phyloP scores from a whole-genome alignment of 495 filamentous ascomycete genomes.

The Penicillium waksmanii region DNA sequence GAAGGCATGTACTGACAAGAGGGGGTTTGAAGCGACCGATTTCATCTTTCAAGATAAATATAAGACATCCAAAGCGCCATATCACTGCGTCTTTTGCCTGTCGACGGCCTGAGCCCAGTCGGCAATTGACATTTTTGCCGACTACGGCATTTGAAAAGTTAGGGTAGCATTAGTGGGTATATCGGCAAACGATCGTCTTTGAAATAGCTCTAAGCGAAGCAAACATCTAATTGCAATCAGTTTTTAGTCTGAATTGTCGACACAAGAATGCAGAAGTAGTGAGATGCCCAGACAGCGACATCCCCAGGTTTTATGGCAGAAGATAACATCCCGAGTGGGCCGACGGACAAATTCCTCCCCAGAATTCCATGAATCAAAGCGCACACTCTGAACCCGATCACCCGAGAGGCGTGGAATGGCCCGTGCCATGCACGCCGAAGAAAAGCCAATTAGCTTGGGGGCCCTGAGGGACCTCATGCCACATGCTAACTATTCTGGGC shows the following conservation, averaged over 20 bases:
- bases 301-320: conserved; percentile 4
- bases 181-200: background rate
- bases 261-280: background rate
- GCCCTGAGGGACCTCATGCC: background rate
- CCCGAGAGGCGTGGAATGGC: conserved; percentile 1
- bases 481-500: background rate
- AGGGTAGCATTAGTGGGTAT: conserved; percentile 1
- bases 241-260: background rate
- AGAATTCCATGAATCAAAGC: conserved; percentile 24
- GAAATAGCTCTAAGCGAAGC: background rate
- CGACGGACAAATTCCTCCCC: conserved; percentile 10
- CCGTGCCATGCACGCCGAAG: conserved; percentile 3
- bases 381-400: background rate
- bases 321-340: conserved; percentile 3
- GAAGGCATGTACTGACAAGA: background rate
- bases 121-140: conserved; percentile 3
- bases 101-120: background rate
- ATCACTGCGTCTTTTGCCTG: background rate
- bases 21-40: background rate
- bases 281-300: background rate
- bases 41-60: background rate
- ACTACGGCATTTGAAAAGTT: conserved; percentile 1
- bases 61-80: background rate
- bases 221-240: background rate
- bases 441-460: background rate